Base-by-base conservation (phyloP, 163 green algal genomes). In the Trebouxia gelatinosa region DNA sequence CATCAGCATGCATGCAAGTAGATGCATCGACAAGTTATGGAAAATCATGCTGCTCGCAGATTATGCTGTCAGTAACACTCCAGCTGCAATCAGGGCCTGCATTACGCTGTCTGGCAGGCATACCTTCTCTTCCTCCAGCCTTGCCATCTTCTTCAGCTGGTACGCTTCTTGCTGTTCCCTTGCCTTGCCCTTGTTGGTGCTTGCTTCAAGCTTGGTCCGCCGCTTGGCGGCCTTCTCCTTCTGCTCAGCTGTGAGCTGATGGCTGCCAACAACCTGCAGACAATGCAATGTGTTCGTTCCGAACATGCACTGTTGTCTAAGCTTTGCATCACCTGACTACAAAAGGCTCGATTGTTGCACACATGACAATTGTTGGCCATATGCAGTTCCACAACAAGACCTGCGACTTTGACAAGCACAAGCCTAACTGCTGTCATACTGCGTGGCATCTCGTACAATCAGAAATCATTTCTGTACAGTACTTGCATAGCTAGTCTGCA, bases 171-270 rank as follows among this genome's bases (percentile, higher is more conserved):
- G 46, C 13, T 77, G 76, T 74, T 80, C 70, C 35, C 58, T 64
- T 5, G 72, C 82, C 6, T 32, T 48, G 37, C 34, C 19, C 29
- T 79, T 75, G 21, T 21, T 35, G 4, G 70, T 21, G 3, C 58
- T n/a, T 17, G 43, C 57, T 17, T 75, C 81, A n/a, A 62, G 39
- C 59, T 85, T 74, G n/a, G 54, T 50, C 3, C 87, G 75, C 7
- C 50, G 34, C 28, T 83, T 85, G 3, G 77, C 54, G 26, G 81
- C 77, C 57, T 83, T 83, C 38, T 80, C 78, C 77, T 84, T 82
- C n/a, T 76, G 74, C n/a, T 85, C 83, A 19, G 78, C 74, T 40
- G 11, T 57, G 54, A 83, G 58, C 77, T 84, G 80, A 59, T 81
- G 83, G 3, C 71, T 81, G n/a, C 75, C 81, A 35, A 82, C 67